phyloP scores from a whole-genome alignment of 129 eudicot species.

The Arctium lappa region DNA sequence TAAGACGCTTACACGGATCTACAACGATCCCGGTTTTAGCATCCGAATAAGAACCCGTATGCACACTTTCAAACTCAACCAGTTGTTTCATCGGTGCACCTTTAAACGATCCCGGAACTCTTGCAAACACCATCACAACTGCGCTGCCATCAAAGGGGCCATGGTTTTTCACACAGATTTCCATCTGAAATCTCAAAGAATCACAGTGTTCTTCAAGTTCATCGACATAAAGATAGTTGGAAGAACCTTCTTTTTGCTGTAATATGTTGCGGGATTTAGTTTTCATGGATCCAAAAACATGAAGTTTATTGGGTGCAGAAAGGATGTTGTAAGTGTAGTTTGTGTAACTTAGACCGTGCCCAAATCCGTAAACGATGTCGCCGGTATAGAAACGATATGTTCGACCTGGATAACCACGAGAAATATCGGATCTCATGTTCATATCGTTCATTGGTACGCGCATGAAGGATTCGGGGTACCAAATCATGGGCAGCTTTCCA shows the following conservation, averaged over 20 bases:
- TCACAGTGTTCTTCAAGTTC: conserved; percentile 51
- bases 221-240: conserved; percentile 44
- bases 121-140: conserved; percentile 60
- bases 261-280: conserved; percentile 26
- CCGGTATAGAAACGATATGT: conserved; percentile 90
- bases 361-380: conserved; percentile 56
- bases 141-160: conserved; percentile 68
- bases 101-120: conserved; percentile 12
- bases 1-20: conserved; percentile 74
- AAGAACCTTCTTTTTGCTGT: conserved; percentile 19
- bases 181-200: conserved; percentile 54
- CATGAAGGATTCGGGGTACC: conserved; percentile 90
- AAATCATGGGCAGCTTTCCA: conserved; percentile 81
- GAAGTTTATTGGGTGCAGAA: conserved; percentile 53
- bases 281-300: conserved; percentile 24
- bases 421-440: conserved; percentile 79
- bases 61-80: conserved; percentile 68
- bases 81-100: conserved; percentile 76
- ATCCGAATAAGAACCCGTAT: conserved; percentile 27
- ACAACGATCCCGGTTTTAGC: conserved; percentile 37
- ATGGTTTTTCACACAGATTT: conserved; percentile 47
- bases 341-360: conserved; percentile 79
- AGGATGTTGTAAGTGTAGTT: conserved; percentile 49
- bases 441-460: conserved; percentile 79
- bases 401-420: conserved; percentile 78